These are phyloP conservation scores for Candida ficus DNA, from an alignment of 805 yeast genomes.

Conservation along the genomic window DNA sequence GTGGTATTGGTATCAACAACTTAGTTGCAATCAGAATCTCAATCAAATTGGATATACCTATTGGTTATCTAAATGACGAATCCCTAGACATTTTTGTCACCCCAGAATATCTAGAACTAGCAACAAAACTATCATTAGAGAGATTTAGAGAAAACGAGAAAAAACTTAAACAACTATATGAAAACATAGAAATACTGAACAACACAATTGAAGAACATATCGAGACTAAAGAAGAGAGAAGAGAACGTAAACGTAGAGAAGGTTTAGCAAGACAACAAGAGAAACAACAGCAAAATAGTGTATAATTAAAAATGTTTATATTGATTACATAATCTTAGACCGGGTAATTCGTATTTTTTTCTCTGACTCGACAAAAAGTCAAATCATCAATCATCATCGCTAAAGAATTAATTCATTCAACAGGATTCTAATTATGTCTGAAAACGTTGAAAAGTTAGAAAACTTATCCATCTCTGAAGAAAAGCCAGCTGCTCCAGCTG, in stretches of 20 bases:
- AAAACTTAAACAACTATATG: slow-evolving; percentile 46
- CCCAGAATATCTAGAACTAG: slow-evolving; percentile 42
- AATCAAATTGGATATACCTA: slow-evolving; percentile 70
- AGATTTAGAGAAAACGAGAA: slow-evolving; percentile 62
- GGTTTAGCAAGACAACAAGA: slow-evolving; percentile 29
- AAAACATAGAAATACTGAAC: slow-evolving; percentile 34
- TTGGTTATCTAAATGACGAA: slow-evolving; percentile 46
- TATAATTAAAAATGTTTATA: too few species aligned
- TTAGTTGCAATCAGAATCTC: slow-evolving; percentile 76
- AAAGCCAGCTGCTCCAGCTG: slow-evolving; percentile 43
- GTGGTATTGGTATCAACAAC: slow-evolving; percentile 77
- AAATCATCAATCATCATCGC: neutral
- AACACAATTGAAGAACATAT: slow-evolving; percentile 6
- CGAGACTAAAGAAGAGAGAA: slow-evolving; percentile 56
- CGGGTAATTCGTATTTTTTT: neutral
- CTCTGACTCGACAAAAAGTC: neutral
- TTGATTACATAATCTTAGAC: neutral
- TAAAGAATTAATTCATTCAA: too few species aligned
- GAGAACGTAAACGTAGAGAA: slow-evolving; percentile 47
- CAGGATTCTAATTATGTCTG: too few species aligned
- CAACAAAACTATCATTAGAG: slow-evolving; percentile 52
- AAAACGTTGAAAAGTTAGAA: slow-evolving; percentile 8
- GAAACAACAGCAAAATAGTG: neutral
- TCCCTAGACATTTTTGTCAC: slow-evolving; percentile 38
- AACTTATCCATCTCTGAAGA: slow-evolving; percentile 9